Base-by-base conservation (phyloP, 176 grass and related monocot genomes). In the sorghum (Sorghum bicolor) region DNA sequence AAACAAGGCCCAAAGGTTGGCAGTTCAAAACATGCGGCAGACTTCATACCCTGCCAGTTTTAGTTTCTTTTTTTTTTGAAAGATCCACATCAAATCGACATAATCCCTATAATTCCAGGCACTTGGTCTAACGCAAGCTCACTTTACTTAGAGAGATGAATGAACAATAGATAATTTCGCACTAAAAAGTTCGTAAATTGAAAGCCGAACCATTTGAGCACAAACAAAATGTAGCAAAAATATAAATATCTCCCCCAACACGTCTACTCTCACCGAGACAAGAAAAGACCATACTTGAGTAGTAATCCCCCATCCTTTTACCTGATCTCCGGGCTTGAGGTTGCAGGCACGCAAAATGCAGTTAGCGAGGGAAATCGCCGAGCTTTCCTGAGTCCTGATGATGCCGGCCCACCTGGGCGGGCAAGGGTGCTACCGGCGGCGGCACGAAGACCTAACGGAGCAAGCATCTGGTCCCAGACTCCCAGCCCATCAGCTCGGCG, bases 381-480 rank as follows among this genome's bases (percentile, higher is more conserved):
- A 53, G 20, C 52, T 55, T 55, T 6, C 52, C 52, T 55, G 52
- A 22, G 79, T 90, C 36, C 86, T 75, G 20, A 88, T 70, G 53
- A 86, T 83, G 25, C 90, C 77, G 30, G 67, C 38, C 72, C 86
- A 31, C 93, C 48, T 17, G 62, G 64, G 44, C 61, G 10, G 75
- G 83, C 48, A 86, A 78, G 24, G 73, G 72, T 14, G 71, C 36
- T 31, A 69, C 65, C 69, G 70, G 67, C 69, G 83, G 81, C 19
- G 47, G 48, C 48, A 33, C 10, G 22, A 39, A 40, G 33, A 22
- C 52, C 12, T 17, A 15, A 1, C 10, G 10, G 11, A 76, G 32
- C 52, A 17, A 50, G 45, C 45, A 50, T 17, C 15, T 50, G 45
- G 45, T 17, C 45, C 44, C 85, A 80, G 72, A 76, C 15, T 16